These are phyloP conservation scores for Zelonia costaricensis DNA, from an alignment of 208 protist species.

Conservation along the genomic window DNA sequence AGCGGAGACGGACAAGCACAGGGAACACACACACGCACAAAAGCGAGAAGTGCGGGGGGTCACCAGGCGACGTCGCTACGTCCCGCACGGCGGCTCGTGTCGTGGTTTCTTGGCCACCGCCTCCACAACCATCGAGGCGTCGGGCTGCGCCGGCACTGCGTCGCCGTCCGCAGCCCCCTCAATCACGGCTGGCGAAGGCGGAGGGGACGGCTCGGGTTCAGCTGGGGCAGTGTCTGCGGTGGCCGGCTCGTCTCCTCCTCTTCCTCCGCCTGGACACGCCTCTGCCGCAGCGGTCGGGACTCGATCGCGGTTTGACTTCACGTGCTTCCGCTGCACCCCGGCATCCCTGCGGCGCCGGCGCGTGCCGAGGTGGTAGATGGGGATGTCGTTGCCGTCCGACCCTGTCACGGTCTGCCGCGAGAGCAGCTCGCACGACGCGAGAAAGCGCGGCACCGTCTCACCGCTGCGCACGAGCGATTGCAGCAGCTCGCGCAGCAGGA, in stretches of 20 bases:
- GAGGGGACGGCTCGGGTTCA: neutral
- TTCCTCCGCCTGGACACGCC: neutral
- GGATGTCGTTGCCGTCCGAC: slow-evolving; percentile 62
- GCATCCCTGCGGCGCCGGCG: slow-evolving; percentile 55
- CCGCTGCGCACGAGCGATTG: slow-evolving; percentile 56
- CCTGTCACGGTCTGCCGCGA: slow-evolving; percentile 51
- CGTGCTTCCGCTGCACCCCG: slow-evolving; percentile 46
- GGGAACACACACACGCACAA: too few species aligned
- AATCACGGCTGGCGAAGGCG: neutral
- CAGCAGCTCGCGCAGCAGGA: slow-evolving; percentile 73
- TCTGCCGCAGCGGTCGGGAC: neutral
- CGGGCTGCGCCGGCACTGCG: too few species aligned
- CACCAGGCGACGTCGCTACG: too few species aligned
- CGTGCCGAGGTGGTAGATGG: slow-evolving; percentile 78
- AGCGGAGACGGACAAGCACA: too few species aligned
- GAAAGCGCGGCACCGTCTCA: slow-evolving; percentile 79
- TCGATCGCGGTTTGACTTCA: slow-evolving; percentile 52
- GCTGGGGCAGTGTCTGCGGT: neutral
- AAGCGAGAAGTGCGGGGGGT: too few species aligned
- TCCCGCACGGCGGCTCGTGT: too few species aligned
- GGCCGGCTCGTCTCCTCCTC: neutral
- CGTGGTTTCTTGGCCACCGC: too few species aligned
- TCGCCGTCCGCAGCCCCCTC: too few species aligned
- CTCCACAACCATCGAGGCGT: too few species aligned
- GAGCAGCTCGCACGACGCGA: slow-evolving; percentile 70